phyloP scores from a whole-genome alignment of 176 grass and related monocot genomes.

The Aegilops bicornis region DNA sequence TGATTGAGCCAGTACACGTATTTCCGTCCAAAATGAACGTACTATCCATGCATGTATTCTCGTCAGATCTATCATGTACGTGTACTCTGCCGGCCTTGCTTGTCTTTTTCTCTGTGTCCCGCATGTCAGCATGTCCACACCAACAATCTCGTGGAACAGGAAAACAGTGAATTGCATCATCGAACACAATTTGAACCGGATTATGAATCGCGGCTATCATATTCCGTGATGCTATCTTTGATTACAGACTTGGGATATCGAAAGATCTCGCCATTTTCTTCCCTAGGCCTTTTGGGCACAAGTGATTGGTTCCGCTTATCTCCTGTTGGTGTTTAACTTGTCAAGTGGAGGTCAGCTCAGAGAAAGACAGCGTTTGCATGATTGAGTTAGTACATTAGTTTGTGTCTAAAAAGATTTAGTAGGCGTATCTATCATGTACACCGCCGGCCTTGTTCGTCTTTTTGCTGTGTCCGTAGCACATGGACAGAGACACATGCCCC shows the following conservation, averaged over 20 bases:
- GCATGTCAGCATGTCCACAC: neutral
- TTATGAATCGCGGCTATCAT: no score
- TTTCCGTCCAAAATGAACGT: no score
- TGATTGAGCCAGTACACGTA: neutral
- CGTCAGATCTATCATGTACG: neutral
- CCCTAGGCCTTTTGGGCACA: neutral
- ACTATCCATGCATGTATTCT: neutral
- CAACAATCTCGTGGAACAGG: neutral
- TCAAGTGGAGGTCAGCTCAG: neutral
- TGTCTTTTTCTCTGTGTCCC: neutral
- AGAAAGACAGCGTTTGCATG: neutral
- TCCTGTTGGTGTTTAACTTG: neutral
- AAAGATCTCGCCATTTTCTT: no score
- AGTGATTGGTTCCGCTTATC: neutral
- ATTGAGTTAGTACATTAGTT: neutral
- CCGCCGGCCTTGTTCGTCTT: neutral
- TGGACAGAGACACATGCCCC: neutral
- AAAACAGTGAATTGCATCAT: neutral
- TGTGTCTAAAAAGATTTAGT: neutral
- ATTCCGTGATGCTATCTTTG: no score
- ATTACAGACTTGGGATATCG: no score
- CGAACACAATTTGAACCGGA: neutral
- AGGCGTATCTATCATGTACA: neutral
- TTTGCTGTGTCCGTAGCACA: neutral
- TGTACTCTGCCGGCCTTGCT: neutral